Conservation (phyloP, 148 eudicot species). For the Rhododendron henanense region DNA sequence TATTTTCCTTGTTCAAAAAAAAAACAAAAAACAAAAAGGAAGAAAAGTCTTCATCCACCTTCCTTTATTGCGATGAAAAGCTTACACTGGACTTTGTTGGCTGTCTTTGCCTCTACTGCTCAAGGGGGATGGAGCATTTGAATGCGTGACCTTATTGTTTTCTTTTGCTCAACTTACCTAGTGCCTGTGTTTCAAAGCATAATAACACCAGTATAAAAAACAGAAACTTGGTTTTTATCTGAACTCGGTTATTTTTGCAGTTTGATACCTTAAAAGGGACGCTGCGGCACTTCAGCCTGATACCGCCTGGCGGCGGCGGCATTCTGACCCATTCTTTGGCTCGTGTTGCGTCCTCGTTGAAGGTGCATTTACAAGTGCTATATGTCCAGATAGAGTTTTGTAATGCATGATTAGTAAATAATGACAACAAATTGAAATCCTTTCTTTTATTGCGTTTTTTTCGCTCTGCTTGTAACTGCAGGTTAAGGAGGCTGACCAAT, state of each 20-base stretch:
- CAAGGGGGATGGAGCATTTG: background rate
- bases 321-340: constrained; percentile 88
- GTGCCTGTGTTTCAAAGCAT: background rate
- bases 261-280: constrained; percentile 69
- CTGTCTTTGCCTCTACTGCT: background rate
- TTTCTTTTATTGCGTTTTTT: background rate
- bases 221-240: constrained; percentile 1
- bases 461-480: constrained; percentile 16
- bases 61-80: background rate
- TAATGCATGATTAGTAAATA: background rate
- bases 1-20: background rate
- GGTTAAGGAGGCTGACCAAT: constrained; percentile 73
- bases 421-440: background rate
- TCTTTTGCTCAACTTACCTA: background rate
- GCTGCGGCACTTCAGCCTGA: constrained; percentile 82
- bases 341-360: constrained; percentile 66
- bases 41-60: background rate
- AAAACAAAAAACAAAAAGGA: background rate
- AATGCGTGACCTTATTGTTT: background rate
- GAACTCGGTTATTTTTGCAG: constrained; percentile 34
- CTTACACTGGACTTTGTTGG: background rate
- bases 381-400: background rate
- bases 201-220: background rate
- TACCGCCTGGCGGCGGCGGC: constrained; percentile 91
- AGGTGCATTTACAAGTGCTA: constrained; percentile 36